Evolutionary conservation across 2,329 filamentous ascomycete genomes (phyloP), one percentile per base, ranked within the genome.

Genomic region (Penicillium sp.): DNA sequence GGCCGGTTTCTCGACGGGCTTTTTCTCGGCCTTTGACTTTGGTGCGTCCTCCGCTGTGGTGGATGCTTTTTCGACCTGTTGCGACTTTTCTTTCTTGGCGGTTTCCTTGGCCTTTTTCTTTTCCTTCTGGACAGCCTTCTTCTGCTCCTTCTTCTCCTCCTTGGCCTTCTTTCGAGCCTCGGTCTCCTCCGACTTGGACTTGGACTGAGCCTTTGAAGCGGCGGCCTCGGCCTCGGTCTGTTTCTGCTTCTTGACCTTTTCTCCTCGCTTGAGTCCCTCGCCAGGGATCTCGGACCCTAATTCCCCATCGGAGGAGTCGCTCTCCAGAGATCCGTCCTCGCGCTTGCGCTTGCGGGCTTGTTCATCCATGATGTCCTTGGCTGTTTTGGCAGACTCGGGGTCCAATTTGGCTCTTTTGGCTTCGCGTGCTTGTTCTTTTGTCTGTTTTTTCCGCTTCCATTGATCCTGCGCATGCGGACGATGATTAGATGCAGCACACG

Each of bases 401-500:
- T 97, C 88, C 36, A 97, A 79, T 73, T 96, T 97, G 51, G 86
- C 88, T 65, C 85, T 81, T 73, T 90, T 90, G 47, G 89, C 87
- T 57, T 86, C 84, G 53, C 83, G 82, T 50, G 88, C 88, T 69
- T 95, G 81, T 68, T 89, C 86, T 67, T 95, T 95, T 43, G 89
- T 91, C 73, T 97, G 90, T 76, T 97, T 97, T 73, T 93, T 95
- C 65, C 85, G 85, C 68, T 84, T 83, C 89, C 90, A 95, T 84
- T 96, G 89, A 62, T 93, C 86, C 89, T 95, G 63, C 53, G 57
- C 37, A 24, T 45, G 36, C 51, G 43, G 46, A 51, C 39, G 50
- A 36, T 44, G 33, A 44, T 50, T 52, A 59, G 54, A 54, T 29
- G 43, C 24, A 43, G 36, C 32, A 43, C 32, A 46, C 38, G 49